Conservation (phyloP, 805 yeast genomes). For the Kodamaea sagamina region DNA sequence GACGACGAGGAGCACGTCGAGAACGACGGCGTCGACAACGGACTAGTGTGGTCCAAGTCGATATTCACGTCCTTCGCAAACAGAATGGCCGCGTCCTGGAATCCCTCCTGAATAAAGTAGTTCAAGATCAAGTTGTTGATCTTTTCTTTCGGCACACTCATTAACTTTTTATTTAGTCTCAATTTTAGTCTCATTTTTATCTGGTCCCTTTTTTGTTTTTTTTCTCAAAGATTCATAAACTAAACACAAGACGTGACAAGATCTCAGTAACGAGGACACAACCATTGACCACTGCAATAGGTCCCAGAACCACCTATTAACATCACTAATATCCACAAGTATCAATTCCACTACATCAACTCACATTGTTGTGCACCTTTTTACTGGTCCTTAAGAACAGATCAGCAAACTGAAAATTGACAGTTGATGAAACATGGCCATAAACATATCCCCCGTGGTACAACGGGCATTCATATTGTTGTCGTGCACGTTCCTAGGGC, state of each 20-base stretch:
- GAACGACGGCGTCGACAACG: not conserved
- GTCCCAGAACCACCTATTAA: too few species aligned
- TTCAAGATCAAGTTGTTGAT: constrained; percentile 62
- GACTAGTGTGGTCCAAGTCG: constrained; percentile 13
- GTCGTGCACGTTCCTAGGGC: constrained; percentile 41
- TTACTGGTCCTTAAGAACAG: constrained; percentile 3
- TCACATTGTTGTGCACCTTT: not conserved
- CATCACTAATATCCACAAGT: too few species aligned
- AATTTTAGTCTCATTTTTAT: too few species aligned
- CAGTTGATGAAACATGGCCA: not conserved
- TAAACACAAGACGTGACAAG: not conserved
- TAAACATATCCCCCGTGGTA: constrained; percentile 17
- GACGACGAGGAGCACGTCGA: not conserved
- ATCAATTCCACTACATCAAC: too few species aligned
- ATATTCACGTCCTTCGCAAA: constrained; percentile 61
- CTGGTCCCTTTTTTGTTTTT: too few species aligned
- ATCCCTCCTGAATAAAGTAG: constrained; percentile 77
- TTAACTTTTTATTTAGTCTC: not conserved
- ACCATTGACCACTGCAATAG: not conserved
- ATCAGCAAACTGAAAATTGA: constrained; percentile 1
- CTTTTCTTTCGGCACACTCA: constrained; percentile 30
- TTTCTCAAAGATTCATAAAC: too few species aligned
- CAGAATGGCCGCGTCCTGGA: constrained; percentile 62
- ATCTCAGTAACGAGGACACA: not conserved
- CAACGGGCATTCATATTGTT: constrained; percentile 25